Base-by-base conservation (phyloP, 352 stramenopile genomes). In the Pythium guiyangense region DNA sequence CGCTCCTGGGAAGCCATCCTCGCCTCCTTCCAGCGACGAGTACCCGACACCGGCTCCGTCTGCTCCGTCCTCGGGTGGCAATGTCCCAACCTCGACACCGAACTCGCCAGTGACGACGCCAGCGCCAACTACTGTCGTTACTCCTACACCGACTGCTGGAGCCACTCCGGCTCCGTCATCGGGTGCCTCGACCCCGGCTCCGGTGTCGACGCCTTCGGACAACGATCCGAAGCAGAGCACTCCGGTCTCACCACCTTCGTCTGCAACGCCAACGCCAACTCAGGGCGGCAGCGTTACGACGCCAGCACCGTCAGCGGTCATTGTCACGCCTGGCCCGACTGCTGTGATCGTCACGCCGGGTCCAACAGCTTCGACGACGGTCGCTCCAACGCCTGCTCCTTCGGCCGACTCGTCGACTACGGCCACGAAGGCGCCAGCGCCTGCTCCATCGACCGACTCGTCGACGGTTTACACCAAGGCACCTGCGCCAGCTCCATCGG, bases 321-420 rank as follows among this genome's bases (percentile, higher is more conserved):
- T 34, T 34, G 29, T 34, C 29, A 34, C 29, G 29, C 29, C 29
- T 34, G 29, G 29, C 29, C 29, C 29, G 29, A 34, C 29, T 10
- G 29, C 29, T 34, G 29, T 34, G 29, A 34, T 34, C 29, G 29
- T 34, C 29, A 34, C 29, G 29, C 29, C 29, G 29, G 29, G 29
- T 34, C 29, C 29, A 34, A 34, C 29, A 10, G 29, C 29, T 9
- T 4, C 29, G 76, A 53, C 49, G 46, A 31, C 46, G n/a, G 25
- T 4, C 26, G 27, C 46, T n/a, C 15, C 22, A 22, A 35, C 46
- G 35, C 46, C 46, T 35, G 49, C 34, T 27, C 34, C 49, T 14
- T 45, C 49, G 6, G 11, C 49, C 4, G 31, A 27, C 10, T 34
- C 29, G 4, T 34, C 29, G 29, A 34, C 29, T 34, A 9, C 8